These are phyloP conservation scores for Marchantia polymorpha DNA, from an alignment of 225 moss, liverwort and hornwort species.

Conservation along the genomic window DNA sequence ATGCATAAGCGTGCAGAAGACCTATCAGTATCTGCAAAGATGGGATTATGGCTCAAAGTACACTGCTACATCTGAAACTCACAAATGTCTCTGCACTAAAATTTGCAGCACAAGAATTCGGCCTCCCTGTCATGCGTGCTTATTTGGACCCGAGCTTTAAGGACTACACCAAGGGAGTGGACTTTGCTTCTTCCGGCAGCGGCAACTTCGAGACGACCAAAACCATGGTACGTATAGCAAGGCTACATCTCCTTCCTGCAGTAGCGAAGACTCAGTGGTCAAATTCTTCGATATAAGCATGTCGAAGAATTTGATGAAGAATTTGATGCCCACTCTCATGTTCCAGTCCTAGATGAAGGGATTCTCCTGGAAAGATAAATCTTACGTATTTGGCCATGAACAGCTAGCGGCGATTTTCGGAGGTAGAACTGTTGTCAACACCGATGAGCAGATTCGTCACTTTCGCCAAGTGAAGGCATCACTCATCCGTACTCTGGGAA, in stretches of 20 bases:
- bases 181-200: constrained; percentile 20
- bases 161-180: constrained; percentile 7
- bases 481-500: not conserved
- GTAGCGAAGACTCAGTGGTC: not conserved
- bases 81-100: too few species aligned
- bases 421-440: not conserved
- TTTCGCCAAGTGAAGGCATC: not conserved
- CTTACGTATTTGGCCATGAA: not conserved
- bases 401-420: not conserved
- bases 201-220: not conserved
- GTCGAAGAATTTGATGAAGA: too few species aligned
- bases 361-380: not conserved
- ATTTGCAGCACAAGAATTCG: not conserved
- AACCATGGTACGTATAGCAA: too few species aligned
- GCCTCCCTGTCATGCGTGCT: not conserved
- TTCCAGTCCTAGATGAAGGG: too few species aligned
- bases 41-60: too few species aligned
- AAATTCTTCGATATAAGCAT: too few species aligned
- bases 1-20: too few species aligned
- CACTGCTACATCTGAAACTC: too few species aligned
- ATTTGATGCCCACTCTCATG: not conserved
- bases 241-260: not conserved
- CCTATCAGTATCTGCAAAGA: too few species aligned
- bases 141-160: not conserved
- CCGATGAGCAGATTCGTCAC: not conserved